A percentile compares a stretch with the other conserved stretches of the same genome.
Conservation (phyloP, 441 rosid species). For the Croton setiger region DNA sequence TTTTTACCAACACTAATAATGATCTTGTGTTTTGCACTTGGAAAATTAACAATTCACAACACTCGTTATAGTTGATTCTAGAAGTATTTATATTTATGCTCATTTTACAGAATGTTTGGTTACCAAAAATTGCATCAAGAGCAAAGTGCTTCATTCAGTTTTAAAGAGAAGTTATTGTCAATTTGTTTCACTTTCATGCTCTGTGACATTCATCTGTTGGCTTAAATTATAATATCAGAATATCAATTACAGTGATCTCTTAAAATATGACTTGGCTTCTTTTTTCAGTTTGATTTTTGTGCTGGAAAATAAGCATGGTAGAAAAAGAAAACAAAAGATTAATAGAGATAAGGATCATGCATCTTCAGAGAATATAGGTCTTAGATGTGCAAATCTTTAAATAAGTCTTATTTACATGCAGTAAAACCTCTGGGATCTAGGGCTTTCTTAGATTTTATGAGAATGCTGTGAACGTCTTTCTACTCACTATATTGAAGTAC, state of each 20-base stretch:
- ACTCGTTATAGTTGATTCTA: no score
- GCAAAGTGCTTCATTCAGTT: not conserved
- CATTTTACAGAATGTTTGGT: not conserved
- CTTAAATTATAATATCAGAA: slow-evolving; percentile 2
- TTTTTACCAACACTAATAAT: no score
- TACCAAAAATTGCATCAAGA: not conserved
- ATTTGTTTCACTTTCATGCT: not conserved
- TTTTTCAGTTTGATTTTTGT: slow-evolving; percentile 5
- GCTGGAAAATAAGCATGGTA: not conserved
- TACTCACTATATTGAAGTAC: slow-evolving; percentile 18
- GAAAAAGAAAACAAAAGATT: not conserved
- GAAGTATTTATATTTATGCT: not conserved
- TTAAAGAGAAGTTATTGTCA: not conserved
- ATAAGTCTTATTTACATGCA: slow-evolving; percentile 25
- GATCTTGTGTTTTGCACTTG: no score
- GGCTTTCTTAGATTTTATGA: slow-evolving; percentile 15
- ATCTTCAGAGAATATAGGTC: slow-evolving; percentile 8
- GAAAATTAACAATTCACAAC: no score
- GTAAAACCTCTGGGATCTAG: slow-evolving; percentile 14
- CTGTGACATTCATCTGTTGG: not conserved
- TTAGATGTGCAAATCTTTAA: slow-evolving; percentile 21
- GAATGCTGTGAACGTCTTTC: slow-evolving; percentile 8
- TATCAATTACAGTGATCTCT: not conserved
- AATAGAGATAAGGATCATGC: not conserved
- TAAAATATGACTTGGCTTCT: not conserved